These are phyloP conservation scores for Mucor lusitanicus DNA, from an alignment of 371 early-diverging fungal genomes.

Conservation along the genomic window DNA sequence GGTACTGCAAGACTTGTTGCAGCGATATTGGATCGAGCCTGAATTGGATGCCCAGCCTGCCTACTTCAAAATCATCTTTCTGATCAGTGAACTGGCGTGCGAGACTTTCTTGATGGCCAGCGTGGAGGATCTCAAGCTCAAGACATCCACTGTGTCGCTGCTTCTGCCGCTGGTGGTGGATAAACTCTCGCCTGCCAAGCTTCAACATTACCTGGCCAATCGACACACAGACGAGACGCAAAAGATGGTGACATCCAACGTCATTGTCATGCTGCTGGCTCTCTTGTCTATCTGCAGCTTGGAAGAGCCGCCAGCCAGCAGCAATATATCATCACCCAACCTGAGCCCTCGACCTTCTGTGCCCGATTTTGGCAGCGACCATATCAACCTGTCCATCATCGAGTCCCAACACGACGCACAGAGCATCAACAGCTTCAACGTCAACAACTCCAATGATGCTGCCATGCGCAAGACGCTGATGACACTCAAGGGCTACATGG, in stretches of 20 bases:
- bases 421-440: constrained; percentile 1
- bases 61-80: constrained; percentile 27
- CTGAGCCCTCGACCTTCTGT: constrained; percentile 29
- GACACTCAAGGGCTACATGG: constrained; percentile 25
- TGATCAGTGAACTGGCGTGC: constrained; percentile 35
- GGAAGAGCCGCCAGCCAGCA: neutral
- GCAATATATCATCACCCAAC: constrained; percentile 14
- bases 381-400: neutral
- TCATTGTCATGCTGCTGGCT: constrained; percentile 27
- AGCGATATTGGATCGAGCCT: constrained; percentile 42
- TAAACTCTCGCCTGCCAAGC: constrained; percentile 22
- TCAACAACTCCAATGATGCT: constrained; percentile 1
- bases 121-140: constrained; percentile 20
- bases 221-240: constrained; percentile 14
- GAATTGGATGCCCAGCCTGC: constrained; percentile 14
- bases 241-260: constrained; percentile 16
- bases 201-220: constrained; percentile 13
- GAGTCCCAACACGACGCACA: constrained; percentile 6
- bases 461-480: neutral
- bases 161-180: constrained; percentile 26
- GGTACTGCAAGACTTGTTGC: constrained; percentile 31
- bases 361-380: constrained; percentile 11
- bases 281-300: constrained; percentile 27
- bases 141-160: constrained; percentile 18
- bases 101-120: constrained; percentile 29